Percentiles rank a stretch among this genome's conserved stretches.
Evolutionary conservation across 2,329 filamentous ascomycete species (phyloP).

Genomic region (Bretziella fagacearum): DNA sequence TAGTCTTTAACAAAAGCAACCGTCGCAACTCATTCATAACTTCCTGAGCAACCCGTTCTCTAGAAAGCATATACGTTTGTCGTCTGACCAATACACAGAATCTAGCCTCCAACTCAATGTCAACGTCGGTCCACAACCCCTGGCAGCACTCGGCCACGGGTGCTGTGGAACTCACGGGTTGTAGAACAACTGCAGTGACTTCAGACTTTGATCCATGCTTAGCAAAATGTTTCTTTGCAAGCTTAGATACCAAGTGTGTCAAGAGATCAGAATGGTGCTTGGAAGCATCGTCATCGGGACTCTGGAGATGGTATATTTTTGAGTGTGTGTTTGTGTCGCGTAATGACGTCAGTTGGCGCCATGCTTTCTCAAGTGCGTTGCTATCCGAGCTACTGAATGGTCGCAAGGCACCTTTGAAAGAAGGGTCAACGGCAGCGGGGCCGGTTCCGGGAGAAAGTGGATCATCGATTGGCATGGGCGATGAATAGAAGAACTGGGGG

Average conservation of each 20-base stretch:
- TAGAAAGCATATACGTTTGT: slow-evolving; percentile 24
- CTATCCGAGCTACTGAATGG: slow-evolving; percentile 72
- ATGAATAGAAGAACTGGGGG: slow-evolving; percentile 74
- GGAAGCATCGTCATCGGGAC: slow-evolving; percentile 16
- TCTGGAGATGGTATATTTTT: slow-evolving; percentile 18
- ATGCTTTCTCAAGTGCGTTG: slow-evolving; percentile 59
- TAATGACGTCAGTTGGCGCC: slow-evolving; percentile 42
- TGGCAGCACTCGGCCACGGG: slow-evolving; percentile 30
- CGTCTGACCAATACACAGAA: slow-evolving; percentile 35
- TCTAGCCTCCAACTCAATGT: slow-evolving; percentile 28
- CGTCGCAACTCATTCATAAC: slow-evolving; percentile 24
- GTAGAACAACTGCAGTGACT: slow-evolving; percentile 6
- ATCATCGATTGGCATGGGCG: slow-evolving; percentile 69
- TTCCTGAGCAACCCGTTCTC: slow-evolving; percentile 29
- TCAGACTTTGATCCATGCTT: slow-evolving; percentile 23
- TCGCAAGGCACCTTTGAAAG: slow-evolving; percentile 43
- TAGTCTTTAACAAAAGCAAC: slow-evolving; percentile 7
- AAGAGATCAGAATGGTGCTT: slow-evolving; percentile 23
- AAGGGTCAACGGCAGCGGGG: slow-evolving; percentile 28
- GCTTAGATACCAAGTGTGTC: slow-evolving; percentile 24
- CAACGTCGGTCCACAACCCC: slow-evolving; percentile 30
- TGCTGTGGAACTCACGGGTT: slow-evolving; percentile 17
- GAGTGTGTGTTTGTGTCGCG: slow-evolving; percentile 32
- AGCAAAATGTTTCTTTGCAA: slow-evolving; percentile 31
- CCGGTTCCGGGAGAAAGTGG: slow-evolving; percentile 52